Evolutionary conservation across 768 basidiomycete species (phyloP), one percentile per base, ranked within the genome.

Genomic region (Coprinellus aureogranulatus): DNA sequence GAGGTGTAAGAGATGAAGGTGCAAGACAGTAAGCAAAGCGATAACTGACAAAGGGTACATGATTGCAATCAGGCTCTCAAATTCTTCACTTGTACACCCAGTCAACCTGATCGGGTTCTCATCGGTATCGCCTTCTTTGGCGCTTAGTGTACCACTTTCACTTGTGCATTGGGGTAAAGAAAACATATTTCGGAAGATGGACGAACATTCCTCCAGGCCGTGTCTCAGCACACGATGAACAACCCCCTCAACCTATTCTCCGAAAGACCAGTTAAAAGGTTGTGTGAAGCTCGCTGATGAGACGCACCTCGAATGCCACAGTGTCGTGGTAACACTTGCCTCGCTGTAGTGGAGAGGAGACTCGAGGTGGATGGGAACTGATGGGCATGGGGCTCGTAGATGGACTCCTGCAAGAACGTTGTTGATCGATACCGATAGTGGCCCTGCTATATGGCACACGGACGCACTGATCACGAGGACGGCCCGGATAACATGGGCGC

Each of bases 61-160:
- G 20, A 52, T 20, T 16, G 28, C 50, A 10, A 52, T n/a, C 5
- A 52, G 50, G 23, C 50, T 52, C 12, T 52, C 50, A 52, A 52
- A 39, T 12, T 52, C 50, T 1, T 16, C 11, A n/a, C 39, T 52
- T n/a, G 50, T 52, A 39, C 50, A 52, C 22, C 50, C 50, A 22
- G n/a, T n/a, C 14, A 52, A 34, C 31, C 30, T 52, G 50, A 52
- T 52, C n/a, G 50, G 50, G 25, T 39, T 52, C 23, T 52, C 50
- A 37, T 52, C 50, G 4, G 30, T 37, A 18, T 31, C 50, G 9
- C 50, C 50, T 25, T 52, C 49, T 10, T 20, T 37, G 18, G 25
- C 25, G n/a, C n/a, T n/a, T n/a, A n/a, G n/a, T n/a, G n/a, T n/a
- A n/a, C n/a, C n/a, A n/a, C n/a, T n/a, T 11, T 39, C 22, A 8